Base-by-base conservation (phyloP, 371 early-diverging fungal species). In the Fennellomyces sp. region DNA sequence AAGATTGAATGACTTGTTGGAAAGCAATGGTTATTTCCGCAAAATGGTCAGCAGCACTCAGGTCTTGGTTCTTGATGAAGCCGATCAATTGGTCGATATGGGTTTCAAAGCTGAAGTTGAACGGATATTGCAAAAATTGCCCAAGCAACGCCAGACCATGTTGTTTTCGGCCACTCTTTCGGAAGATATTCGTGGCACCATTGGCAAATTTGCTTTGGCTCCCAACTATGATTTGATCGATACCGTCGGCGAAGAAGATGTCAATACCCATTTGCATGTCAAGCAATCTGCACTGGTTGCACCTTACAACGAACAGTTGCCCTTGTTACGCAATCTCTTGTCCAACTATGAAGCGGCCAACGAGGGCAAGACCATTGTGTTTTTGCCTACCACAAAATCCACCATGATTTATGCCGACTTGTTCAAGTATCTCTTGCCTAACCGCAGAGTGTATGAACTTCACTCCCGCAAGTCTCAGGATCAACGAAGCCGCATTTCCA, bases 131-230 rank as follows among this genome's bases (percentile, higher is more conserved):
- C 69, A 70, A 0, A 60, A 84, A 15, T 84, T 97, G 10, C 95
- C 98, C 17, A 73, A 76, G 30, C 73, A 92, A 13, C 91, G 99
- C 47, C 97, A 98, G 75, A 98, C 98, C 0, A 87, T 97, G 66
- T 87, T 99, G 76, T 99, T 97, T 82, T 96, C 96, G 11, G 99
- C 99, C 21, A 99, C 99, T 0, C 83, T 99, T 49, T 93, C 96
- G 3, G 68, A 60, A 23, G 92, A 92, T 53, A 94, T 99, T 56
- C 78, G 85, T 52, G 49, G 70, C 8, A 70, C 70, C 35, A 64
- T 80, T 39, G 75, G 75, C 30, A 63, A 78, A 10, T 86, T 99
- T 48, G 99, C 99, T 8, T 82, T 97, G 8, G 83, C 74, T 23
- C 83, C 85, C 13, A 80, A 86, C 56, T 85, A 90, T 51, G 82